Conservation (phyloP, 2,329 filamentous ascomycete species). For the Talaromyces sp. region DNA sequence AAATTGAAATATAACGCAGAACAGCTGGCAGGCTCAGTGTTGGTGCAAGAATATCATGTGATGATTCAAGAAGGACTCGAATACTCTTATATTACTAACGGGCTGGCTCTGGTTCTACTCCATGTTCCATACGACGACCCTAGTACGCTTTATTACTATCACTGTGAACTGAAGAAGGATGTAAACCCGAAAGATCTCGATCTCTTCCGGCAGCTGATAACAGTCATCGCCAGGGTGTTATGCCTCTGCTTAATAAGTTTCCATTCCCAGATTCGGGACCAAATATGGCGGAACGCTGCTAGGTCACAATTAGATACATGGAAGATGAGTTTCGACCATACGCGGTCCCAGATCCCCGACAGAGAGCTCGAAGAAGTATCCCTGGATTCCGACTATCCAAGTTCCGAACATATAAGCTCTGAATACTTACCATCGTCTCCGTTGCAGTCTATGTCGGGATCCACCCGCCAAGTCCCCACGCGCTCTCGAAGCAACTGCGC, state of each 20-base stretch:
- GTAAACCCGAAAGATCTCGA: slow-evolving; percentile 8
- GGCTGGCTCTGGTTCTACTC: slow-evolving; percentile 16
- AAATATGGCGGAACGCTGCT: slow-evolving; percentile 18
- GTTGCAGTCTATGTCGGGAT: not conserved
- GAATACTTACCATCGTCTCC: not conserved
- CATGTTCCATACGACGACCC: slow-evolving; percentile 18
- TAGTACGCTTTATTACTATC: slow-evolving; percentile 21
- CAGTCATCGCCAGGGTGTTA: slow-evolving; percentile 17
- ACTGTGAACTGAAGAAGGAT: slow-evolving; percentile 20
- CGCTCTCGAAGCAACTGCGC: slow-evolving; percentile 14
- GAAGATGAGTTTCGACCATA: slow-evolving; percentile 18
- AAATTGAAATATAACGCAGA: slow-evolving; percentile 4
- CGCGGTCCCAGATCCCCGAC: slow-evolving; percentile 15
- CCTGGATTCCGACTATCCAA: slow-evolving; percentile 16
- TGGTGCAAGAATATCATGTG: slow-evolving; percentile 23
- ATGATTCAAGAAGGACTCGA: slow-evolving; percentile 27
- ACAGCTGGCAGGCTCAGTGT: slow-evolving; percentile 14
- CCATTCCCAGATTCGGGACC: slow-evolving; percentile 13
- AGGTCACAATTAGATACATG: slow-evolving; percentile 14
- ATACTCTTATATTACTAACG: slow-evolving; percentile 22
- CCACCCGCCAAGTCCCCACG: not conserved
- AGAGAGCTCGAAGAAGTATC: slow-evolving; percentile 15
- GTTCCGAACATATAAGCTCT: slow-evolving; percentile 9
- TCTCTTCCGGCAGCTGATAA: slow-evolving; percentile 10
- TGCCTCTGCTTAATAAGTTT: slow-evolving; percentile 12